Percentiles rank a stretch among this genome's conserved stretches.
phyloP scores from a whole-genome alignment of 2,329 filamentous ascomycete species.

The Sporothrix inflata region DNA sequence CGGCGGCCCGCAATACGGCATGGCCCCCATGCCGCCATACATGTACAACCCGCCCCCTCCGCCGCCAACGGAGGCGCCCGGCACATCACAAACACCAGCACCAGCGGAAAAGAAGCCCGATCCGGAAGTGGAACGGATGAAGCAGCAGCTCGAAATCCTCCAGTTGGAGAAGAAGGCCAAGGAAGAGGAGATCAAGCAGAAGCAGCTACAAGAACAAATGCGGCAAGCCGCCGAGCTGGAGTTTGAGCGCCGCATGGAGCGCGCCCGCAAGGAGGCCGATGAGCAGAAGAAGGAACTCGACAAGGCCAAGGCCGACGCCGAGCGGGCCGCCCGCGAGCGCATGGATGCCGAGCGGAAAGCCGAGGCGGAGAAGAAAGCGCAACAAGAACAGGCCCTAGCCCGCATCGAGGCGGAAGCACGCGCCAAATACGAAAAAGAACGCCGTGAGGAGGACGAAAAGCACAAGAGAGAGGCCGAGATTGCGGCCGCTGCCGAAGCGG shows the following conservation, averaged over 20 bases:
- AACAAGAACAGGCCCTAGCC: conserved; percentile 42
- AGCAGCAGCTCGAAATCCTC: conserved; percentile 60
- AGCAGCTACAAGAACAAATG: conserved; percentile 40
- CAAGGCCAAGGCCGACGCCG: conserved; percentile 51
- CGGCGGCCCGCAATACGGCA: conserved; percentile 38
- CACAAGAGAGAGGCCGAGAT: conserved; percentile 53
- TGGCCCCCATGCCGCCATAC: conserved; percentile 45
- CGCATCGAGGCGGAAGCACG: conserved; percentile 43
- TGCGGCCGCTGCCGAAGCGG: conserved; percentile 44
- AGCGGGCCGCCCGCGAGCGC: conserved; percentile 47
- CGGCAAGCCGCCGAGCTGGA: conserved; percentile 39
- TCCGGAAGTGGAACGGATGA: conserved; percentile 63
- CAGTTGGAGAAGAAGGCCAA: conserved; percentile 51
- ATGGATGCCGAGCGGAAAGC: conserved; percentile 46
- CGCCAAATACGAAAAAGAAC: conserved; percentile 46
- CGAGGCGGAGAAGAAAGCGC: conserved; percentile 42
- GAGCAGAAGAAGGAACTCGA: conserved; percentile 54
- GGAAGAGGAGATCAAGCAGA: conserved; percentile 46
- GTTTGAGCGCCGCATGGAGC: conserved; percentile 37
- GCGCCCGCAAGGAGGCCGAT: conserved; percentile 47
- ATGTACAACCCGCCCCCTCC: conserved; percentile 48
- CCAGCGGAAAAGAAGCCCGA: conserved; percentile 48
- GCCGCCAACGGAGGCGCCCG: conserved; percentile 49
- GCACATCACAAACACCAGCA: conserved; percentile 45
- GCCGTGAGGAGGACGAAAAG: conserved; percentile 46